Percentiles rank a stretch among this genome's conserved stretches.
Evolutionary conservation across 805 yeast species (phyloP).

Genomic region (Yarrowia yakushimensis): DNA sequence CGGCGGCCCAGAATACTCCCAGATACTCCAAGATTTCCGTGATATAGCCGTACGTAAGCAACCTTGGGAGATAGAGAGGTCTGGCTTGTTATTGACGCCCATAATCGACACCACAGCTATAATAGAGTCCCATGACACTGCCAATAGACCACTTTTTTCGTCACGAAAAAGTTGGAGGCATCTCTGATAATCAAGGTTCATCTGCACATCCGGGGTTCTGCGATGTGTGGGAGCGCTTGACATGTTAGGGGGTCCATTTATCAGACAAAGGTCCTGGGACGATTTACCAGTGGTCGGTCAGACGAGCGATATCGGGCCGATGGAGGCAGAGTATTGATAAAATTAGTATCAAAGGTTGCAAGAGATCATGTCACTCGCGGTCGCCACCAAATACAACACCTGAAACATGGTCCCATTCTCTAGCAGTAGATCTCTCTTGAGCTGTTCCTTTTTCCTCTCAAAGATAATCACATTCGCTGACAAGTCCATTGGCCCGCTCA

Average conservation of each 20-base stretch:
- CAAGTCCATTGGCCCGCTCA: conserved; percentile 10
- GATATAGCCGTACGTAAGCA: conserved; percentile 3
- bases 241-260: background rate
- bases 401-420: background rate
- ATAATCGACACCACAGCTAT: too few species aligned
- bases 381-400: too few species aligned
- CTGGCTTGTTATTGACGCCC: background rate
- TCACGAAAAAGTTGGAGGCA: conserved; percentile 13
- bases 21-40: conserved; percentile 1
- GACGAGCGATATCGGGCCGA: conserved; percentile 5
- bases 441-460: background rate
- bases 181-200: background rate
- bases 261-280: background rate
- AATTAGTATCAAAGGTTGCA: too few species aligned
- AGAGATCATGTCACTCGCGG: too few species aligned
- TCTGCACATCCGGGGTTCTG: conserved; percentile 3
- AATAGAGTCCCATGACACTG: background rate
- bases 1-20: background rate
- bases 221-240: background rate
- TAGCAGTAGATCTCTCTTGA: background rate
- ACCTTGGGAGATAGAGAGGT: background rate
- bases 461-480: conserved; percentile 8
- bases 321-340: background rate
- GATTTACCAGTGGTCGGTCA: background rate
- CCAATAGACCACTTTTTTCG: background rate